Percentiles rank a stretch among this genome's conserved stretches.
phyloP scores from a whole-genome alignment of 1,284 basidiomycete species.

The Rhodotorula mucilaginosa region DNA sequence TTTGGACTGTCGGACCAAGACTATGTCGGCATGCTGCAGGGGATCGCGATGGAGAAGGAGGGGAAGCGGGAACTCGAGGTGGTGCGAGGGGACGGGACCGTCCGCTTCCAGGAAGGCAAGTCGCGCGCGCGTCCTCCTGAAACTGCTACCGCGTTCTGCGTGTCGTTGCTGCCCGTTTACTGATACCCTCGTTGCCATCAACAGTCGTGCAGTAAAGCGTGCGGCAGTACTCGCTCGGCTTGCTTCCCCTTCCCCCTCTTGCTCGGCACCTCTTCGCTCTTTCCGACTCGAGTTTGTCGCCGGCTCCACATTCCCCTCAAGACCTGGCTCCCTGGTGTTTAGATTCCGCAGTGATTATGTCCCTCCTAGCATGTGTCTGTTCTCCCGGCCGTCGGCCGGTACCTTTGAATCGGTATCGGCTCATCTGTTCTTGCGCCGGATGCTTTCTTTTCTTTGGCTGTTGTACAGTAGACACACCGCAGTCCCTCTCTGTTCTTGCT shows the following conservation, averaged over 20 bases:
- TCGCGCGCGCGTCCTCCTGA: background rate
- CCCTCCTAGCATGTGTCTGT: no score
- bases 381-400: no score
- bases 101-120: slow-evolving; percentile 35
- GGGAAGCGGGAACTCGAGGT: slow-evolving; percentile 39
- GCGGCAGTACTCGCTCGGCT: background rate
- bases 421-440: no score
- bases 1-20: slow-evolving; percentile 39
- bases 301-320: background rate
- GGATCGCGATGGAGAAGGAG: slow-evolving; percentile 39
- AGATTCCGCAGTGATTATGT: no score
- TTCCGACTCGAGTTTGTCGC: background rate
- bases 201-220: background rate
- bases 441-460: no score
- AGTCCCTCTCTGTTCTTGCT: no score
- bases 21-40: slow-evolving; percentile 39
- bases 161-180: background rate
- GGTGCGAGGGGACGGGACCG: slow-evolving; percentile 29
- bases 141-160: background rate
- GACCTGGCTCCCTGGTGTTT: no score
- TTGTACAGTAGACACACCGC: no score
- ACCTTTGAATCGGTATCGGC: no score
- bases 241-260: background rate
- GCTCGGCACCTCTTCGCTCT: background rate
- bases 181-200: no score